Conservation (phyloP, 495 filamentous ascomycete species). For the Tetracladium setigerum region DNA sequence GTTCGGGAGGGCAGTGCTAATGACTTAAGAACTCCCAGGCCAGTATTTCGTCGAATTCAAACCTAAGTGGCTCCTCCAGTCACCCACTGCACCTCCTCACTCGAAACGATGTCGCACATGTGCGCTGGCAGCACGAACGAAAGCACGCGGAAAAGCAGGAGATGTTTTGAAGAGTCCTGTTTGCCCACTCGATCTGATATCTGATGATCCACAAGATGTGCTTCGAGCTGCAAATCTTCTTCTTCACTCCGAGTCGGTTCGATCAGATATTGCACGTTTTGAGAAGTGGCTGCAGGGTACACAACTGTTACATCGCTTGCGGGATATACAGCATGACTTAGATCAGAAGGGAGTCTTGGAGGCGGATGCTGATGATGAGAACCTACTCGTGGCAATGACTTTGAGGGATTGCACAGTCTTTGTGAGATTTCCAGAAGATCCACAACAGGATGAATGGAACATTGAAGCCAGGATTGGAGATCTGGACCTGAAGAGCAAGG, state of each 20-base stretch:
- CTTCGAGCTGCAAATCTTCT: conserved; percentile 60
- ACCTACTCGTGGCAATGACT: conserved; percentile 62
- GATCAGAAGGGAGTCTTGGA: conserved; percentile 39
- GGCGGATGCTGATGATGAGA: conserved; percentile 20
- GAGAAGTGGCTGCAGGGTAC: conserved; percentile 22
- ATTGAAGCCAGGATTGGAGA: conserved; percentile 77
- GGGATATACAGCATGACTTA: conserved; percentile 37
- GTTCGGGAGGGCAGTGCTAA: background rate
- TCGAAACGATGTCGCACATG: conserved; percentile 79
- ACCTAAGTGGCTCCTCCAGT: conserved; percentile 89
- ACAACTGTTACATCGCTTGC: conserved; percentile 36
- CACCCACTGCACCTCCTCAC: conserved; percentile 60
- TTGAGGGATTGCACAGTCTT: conserved; percentile 83
- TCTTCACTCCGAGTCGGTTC: conserved; percentile 72
- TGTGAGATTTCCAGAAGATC: conserved; percentile 5
- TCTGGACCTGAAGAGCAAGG: conserved; percentile 76
- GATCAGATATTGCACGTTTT: conserved; percentile 29
- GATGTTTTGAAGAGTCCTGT: conserved; percentile 16
- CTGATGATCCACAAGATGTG: conserved; percentile 20
- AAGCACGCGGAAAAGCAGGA: background rate
- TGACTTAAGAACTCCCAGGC: conserved; percentile 1
- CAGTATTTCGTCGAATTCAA: conserved; percentile 62
- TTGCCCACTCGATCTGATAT: conserved; percentile 52
- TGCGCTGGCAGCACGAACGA: conserved; percentile 43
- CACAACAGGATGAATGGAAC: conserved; percentile 33